Percentiles rank a stretch among this genome's conserved stretches.
Conservation (phyloP, 345 rosid species). For the Punica granatum region DNA sequence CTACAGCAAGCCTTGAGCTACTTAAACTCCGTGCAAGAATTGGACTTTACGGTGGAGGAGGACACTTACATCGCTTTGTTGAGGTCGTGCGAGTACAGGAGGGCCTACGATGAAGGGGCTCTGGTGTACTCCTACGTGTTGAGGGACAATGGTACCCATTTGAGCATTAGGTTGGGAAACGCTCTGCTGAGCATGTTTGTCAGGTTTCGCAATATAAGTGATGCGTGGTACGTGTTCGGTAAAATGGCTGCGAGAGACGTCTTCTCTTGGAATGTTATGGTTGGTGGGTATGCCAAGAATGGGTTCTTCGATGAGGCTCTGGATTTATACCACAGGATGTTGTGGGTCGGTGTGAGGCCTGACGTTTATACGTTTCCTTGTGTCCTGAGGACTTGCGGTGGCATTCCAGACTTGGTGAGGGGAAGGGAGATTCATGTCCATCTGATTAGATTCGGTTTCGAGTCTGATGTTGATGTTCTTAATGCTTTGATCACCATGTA, state of each 20-base stretch:
- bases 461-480: slow-evolving; percentile 62
- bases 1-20: slow-evolving; percentile 49
- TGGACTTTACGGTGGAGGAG: slow-evolving; percentile 45
- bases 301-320: slow-evolving; percentile 84
- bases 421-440: slow-evolving; percentile 86
- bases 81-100: slow-evolving; percentile 65
- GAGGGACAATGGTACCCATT: slow-evolving; percentile 22
- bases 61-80: slow-evolving; percentile 50
- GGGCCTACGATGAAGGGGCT: slow-evolving; percentile 53
- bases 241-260: slow-evolving; percentile 74
- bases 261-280: slow-evolving; percentile 89
- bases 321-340: slow-evolving; percentile 80
- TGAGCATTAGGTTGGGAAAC: slow-evolving; percentile 64
- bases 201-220: slow-evolving; percentile 65
- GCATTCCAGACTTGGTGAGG: slow-evolving; percentile 49
- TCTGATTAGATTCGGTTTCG: slow-evolving; percentile 64
- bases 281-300: slow-evolving; percentile 78
- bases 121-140: slow-evolving; percentile 32
- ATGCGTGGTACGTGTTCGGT: slow-evolving; percentile 85
- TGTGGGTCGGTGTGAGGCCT: slow-evolving; percentile 75
- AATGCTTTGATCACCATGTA: slow-evolving; percentile 89
- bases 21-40: slow-evolving; percentile 53
- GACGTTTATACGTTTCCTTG: slow-evolving; percentile 91
- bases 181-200: slow-evolving; percentile 75
- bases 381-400: slow-evolving; percentile 87